Evolutionary conservation across 2,329 filamentous ascomycete genomes (phyloP).

Genomic region (Alternaria metachromatica): DNA sequence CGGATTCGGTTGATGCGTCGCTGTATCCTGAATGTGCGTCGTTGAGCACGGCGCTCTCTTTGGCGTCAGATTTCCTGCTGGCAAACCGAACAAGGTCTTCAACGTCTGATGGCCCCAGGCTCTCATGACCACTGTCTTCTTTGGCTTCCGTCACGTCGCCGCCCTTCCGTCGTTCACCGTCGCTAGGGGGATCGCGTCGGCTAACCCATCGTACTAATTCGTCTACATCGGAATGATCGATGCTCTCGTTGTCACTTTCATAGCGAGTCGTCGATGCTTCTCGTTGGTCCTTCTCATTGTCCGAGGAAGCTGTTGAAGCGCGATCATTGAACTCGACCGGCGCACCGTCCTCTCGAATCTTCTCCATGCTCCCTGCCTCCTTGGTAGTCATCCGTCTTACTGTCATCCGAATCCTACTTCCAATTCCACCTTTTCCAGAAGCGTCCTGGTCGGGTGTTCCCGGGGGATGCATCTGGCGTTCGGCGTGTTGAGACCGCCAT

Average conservation of each 20-base stretch:
- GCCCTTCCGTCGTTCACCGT: conserved; percentile 28
- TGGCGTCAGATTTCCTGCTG: conserved; percentile 25
- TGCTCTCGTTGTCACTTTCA: conserved; percentile 30
- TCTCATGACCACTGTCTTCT: conserved; percentile 36
- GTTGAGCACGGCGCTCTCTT: background rate
- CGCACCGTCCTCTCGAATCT: conserved; percentile 27
- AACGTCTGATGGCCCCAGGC: conserved; percentile 39
- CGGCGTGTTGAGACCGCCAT: conserved; percentile 40
- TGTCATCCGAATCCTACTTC: conserved; percentile 32
- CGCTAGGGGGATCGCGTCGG: conserved; percentile 35
- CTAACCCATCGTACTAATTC: conserved; percentile 45
- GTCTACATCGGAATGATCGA: conserved; percentile 43
- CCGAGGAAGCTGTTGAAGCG: conserved; percentile 33
- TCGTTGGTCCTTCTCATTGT: conserved; percentile 23
- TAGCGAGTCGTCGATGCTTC: conserved; percentile 1
- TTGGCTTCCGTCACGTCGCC: conserved; percentile 8
- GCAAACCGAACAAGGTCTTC: conserved; percentile 40
- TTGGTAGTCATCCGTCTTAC: conserved; percentile 40
- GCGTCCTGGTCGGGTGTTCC: conserved; percentile 32
- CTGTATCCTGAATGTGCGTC: conserved; percentile 23
- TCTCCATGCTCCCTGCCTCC: conserved; percentile 31
- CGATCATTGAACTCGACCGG: conserved; percentile 24
- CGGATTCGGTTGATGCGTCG: conserved; percentile 40
- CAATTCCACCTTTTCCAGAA: conserved; percentile 26
- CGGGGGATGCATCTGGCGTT: conserved; percentile 33